Evolutionary conservation across 1,284 basidiomycete genomes (phyloP), one percentile per base, ranked within the genome.

Genomic region (Porogramme epimiltina): DNA sequence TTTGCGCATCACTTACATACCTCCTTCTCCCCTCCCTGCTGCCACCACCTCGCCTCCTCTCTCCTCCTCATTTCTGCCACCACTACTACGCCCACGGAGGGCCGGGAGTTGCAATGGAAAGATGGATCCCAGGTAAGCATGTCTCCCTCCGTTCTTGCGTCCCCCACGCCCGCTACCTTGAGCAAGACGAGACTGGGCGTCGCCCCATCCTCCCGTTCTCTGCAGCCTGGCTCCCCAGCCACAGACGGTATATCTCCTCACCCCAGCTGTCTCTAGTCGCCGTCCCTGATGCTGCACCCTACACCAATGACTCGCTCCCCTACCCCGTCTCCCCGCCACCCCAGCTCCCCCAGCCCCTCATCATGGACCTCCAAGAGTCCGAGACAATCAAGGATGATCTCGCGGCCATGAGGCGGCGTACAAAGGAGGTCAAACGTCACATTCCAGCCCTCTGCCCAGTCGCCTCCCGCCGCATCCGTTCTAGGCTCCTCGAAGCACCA

Each of bases 341-440:
- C 1, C 75, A 80, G 52, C 81, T 87, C 60, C 82, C 84, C 15
- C 62, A 70, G 4, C 73, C 87, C 36, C 81, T 87, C 63, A 64
- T 78, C 5, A 70, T 74, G 25, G 72, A 76, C 45, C 79, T 79
- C 57, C 70, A 69, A 54, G 81, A 87, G 45, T 63, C 70, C 41
- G 84, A 86, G 15, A 13, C 48, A 18, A 73, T 85, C 40, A 72
- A 74, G 31, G 72, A 70, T 45, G 82, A 87, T 54, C 77, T 86
- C 56, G 52, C 62, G 2, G 11, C 54, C 0, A 56, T 67, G 0
- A 66, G 66, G 33, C 73, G 74, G 50, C 76, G 81, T 42, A 76
- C 78, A 2, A 82, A 84, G 41, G 76, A 78, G 56, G 73, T 78
- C 0, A 84, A 86, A 47, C 45, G 48, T 65, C n/a, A 64, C 66